Base-by-base conservation (phyloP, 805 yeast genomes). In the Candida stauntonica region DNA sequence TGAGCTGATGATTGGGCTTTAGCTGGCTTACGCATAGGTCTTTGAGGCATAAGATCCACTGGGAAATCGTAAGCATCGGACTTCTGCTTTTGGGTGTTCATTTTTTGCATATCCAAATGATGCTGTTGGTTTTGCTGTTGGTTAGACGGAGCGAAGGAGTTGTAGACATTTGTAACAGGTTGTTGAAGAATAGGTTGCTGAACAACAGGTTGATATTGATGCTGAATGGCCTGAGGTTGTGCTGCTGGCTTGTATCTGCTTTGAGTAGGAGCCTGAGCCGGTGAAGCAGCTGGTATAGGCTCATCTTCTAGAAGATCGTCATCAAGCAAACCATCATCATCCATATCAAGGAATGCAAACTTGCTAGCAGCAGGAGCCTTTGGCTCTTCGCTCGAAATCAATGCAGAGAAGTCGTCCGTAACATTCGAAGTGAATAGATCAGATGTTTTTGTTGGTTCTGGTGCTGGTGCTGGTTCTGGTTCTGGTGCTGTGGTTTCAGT, bases 51-150 rank as follows among this genome's bases (percentile, higher is more conserved):
- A 31, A 83, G 55, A 31, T 68, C 76, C 16, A 66, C 62, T 1
- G 91, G 91, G 51, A 83, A 81, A 52, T 83, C 93, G 50, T 81
- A 83, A 0, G 88, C 87, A 61, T 81, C 86, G n/a, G 80, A 73
- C 54, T 77, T 79, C 50, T 73, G 72, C 57, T 79, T 79, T 28
- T 65, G 64, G n/a, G 59, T 61, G 37, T 64, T 66, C 14, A 76
- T 53, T 33, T 66, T 64, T 39, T 50, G 36, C 12, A 58, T 35
- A 17, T 52, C 60, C 18, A 58, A 32, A 28, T 43, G 42, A 7
- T 43, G 46, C n/a, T 33, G 37, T 5, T 32, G 38, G 19, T 27
- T 40, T 15, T n/a, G 33, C n/a, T 42, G 43, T n/a, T 40, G 45
- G n/a, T 33, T 11, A 12, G 27, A 24, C 5, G 19, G 11, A 4